Percentiles rank a stretch among this genome's conserved stretches.
Evolutionary conservation across 2,329 filamentous ascomycete species (phyloP).

Genomic region (Phoma sp.): DNA sequence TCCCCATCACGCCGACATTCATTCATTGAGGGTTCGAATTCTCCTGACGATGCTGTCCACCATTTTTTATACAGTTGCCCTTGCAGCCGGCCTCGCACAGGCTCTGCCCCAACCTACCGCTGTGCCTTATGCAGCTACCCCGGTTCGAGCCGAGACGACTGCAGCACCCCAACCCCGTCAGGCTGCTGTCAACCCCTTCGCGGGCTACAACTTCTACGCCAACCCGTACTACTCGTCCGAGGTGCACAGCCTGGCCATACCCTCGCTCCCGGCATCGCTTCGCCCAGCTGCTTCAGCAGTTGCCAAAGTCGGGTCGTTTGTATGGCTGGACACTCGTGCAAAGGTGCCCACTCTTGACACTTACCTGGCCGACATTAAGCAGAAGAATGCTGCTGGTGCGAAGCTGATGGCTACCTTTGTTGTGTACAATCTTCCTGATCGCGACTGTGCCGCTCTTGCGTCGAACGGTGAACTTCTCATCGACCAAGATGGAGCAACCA

Average conservation of each 20-base stretch:
- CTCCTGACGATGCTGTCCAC: conserved; percentile 25
- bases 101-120: conserved; percentile 31
- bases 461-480: conserved; percentile 68
- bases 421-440: conserved; percentile 68
- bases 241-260: conserved; percentile 63
- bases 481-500: conserved; percentile 57
- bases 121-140: conserved; percentile 17
- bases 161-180: conserved; percentile 23
- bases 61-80: conserved; percentile 24
- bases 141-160: conserved; percentile 19
- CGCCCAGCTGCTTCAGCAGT: conserved; percentile 58
- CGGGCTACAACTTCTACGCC: conserved; percentile 57
- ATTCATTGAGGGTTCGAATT: background rate
- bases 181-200: conserved; percentile 60
- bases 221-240: conserved; percentile 63
- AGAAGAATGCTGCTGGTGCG: conserved; percentile 57
- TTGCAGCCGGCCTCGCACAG: conserved; percentile 30
- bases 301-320: conserved; percentile 59
- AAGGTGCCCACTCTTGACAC: conserved; percentile 59
- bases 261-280: conserved; percentile 63
- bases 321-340: conserved; percentile 59
- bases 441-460: conserved; percentile 68
- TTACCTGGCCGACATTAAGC: conserved; percentile 56
- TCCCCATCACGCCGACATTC: background rate
- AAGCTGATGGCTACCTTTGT: conserved; percentile 61